These are phyloP conservation scores for Coelastrella sp. DNA, from an alignment of 139 green algal genomes.

Conservation along the genomic window DNA sequence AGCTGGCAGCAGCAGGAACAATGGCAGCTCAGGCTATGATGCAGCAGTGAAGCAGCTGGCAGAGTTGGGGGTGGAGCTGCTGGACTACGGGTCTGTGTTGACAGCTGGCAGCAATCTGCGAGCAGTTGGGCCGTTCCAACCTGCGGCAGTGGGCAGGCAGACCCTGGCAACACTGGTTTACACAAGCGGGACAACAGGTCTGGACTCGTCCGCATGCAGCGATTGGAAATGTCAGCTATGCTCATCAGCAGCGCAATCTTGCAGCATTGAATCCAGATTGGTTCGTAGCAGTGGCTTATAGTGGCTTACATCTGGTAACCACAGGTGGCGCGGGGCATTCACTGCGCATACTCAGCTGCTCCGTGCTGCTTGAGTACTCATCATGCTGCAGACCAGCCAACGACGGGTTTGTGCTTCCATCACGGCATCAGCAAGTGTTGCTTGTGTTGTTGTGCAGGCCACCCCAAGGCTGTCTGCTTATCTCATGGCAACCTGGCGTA, in stretches of 20 bases:
- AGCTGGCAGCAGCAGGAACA: not conserved
- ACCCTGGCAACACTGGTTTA: slow-evolving; percentile 25
- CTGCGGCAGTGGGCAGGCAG: not conserved
- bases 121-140: not conserved
- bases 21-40: not conserved
- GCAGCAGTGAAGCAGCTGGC: not conserved
- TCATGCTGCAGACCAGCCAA: no score
- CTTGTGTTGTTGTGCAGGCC: slow-evolving; percentile 43
- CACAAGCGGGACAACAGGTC: slow-evolving; percentile 26
- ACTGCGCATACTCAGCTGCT: no score
- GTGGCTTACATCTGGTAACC: no score
- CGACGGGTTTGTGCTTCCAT: no score
- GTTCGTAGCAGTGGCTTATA: no score
- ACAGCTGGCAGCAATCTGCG: not conserved
- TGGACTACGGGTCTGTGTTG: slow-evolving; percentile 17
- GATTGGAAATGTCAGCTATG: slow-evolving; percentile 85
- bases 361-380: no score
- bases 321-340: no score
- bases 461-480: slow-evolving; percentile 85
- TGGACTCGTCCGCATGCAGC: slow-evolving; percentile 68
- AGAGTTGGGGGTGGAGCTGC: not conserved
- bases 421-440: no score
- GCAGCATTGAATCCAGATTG: not conserved
- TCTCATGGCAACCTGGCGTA: slow-evolving; percentile 93
- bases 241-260: slow-evolving; percentile 64